A percentile compares a stretch with the other conserved stretches of the same genome.
Conservation (phyloP, 2,329 filamentous ascomycete species). For the Alternaria sp. region DNA sequence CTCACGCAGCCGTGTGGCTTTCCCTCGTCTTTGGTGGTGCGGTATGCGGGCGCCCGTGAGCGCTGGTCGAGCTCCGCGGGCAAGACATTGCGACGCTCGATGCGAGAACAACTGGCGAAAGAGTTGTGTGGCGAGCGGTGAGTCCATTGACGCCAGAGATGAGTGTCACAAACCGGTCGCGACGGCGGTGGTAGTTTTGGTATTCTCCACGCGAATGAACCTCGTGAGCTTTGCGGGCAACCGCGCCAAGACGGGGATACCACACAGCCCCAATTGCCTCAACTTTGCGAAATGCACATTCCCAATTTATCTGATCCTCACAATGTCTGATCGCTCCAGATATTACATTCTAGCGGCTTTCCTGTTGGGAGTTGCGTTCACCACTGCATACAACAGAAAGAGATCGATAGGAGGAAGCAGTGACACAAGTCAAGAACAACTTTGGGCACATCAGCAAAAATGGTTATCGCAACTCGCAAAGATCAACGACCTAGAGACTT, state of each 20-base stretch:
- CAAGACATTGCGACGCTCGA: conserved; percentile 63
- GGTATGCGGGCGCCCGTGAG: conserved; percentile 51
- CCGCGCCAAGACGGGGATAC: conserved; percentile 40
- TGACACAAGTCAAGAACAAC: conserved; percentile 24
- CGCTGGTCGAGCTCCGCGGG: conserved; percentile 55
- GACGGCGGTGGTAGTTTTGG: conserved; percentile 26
- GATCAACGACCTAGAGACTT: conserved; percentile 33
- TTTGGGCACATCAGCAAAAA: conserved; percentile 34
- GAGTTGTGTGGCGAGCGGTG: conserved; percentile 76
- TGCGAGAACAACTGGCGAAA: conserved; percentile 87
- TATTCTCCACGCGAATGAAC: conserved; percentile 31
- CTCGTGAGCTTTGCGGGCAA: conserved; percentile 37
- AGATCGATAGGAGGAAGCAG: conserved; percentile 31
- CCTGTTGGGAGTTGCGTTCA: conserved; percentile 76
- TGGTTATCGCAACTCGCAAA: conserved; percentile 34
- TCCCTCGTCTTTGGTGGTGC: conserved; percentile 42
- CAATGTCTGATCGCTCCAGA: conserved; percentile 51
- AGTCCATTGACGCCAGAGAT: conserved; percentile 72
- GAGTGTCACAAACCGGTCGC: conserved; percentile 19
- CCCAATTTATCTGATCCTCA: not conserved
- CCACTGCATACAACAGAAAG: conserved; percentile 49
- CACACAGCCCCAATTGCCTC: conserved; percentile 32
- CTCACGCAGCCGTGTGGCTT: conserved; percentile 39
- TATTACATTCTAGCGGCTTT: conserved; percentile 77
- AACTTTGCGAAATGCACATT: conserved; percentile 10